Evolutionary conservation across 192 early-diverging fungal species (phyloP).

Genomic region (Entomortierella parvispora): DNA sequence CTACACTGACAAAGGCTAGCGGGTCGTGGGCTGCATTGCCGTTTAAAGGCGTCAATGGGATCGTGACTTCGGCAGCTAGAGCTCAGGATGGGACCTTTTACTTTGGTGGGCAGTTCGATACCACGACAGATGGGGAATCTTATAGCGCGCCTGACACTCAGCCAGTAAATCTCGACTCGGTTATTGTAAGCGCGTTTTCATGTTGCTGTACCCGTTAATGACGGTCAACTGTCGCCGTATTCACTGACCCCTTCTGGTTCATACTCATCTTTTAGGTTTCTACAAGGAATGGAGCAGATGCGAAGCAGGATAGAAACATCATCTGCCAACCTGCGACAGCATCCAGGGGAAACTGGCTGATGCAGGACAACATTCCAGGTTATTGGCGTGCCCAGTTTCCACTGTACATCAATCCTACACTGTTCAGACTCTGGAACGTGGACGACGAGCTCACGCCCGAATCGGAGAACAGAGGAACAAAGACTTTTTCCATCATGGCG

Average conservation of each 20-base stretch:
- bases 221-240: not conserved
- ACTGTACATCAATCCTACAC: slow-evolving; percentile 64
- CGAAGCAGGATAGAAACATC: slow-evolving; percentile 42
- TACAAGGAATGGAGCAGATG: slow-evolving; percentile 23
- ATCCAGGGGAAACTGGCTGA: slow-evolving; percentile 69
- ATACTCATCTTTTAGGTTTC: slow-evolving; percentile 8
- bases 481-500: slow-evolving; percentile 71
- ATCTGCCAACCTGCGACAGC: slow-evolving; percentile 50
- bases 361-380: slow-evolving; percentile 75
- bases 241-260: not conserved
- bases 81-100: slow-evolving; percentile 61
- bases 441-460: slow-evolving; percentile 14
- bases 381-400: slow-evolving; percentile 71
- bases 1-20: not conserved
- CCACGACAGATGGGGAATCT: slow-evolving; percentile 68
- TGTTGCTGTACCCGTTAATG: not conserved
- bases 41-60: slow-evolving; percentile 76
- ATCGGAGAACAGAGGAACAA: slow-evolving; percentile 67
- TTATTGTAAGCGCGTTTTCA: slow-evolving; percentile 16
- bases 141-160: slow-evolving; percentile 42
- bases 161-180: slow-evolving; percentile 44
- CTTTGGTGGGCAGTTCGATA: slow-evolving; percentile 75
- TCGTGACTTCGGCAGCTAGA: slow-evolving; percentile 67
- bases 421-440: slow-evolving; percentile 74
- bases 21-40: slow-evolving; percentile 66